Evolutionary conservation across 768 basidiomycete species (phyloP).

Genomic region (Naematelia aurantialba): DNA sequence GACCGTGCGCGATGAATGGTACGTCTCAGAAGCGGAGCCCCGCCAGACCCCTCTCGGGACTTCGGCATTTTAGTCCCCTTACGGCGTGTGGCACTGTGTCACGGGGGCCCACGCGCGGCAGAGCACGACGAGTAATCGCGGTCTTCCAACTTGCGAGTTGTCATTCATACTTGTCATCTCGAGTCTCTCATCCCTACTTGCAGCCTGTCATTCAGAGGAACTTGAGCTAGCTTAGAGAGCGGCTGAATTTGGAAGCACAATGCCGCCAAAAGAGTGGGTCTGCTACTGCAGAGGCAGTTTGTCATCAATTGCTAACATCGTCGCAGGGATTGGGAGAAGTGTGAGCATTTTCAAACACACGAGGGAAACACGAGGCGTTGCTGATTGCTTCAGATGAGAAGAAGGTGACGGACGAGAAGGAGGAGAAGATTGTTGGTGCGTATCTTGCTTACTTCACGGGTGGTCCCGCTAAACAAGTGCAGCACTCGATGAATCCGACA

Average conservation of each 20-base stretch:
- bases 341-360: conserved; percentile 54
- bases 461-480: conserved; percentile 16
- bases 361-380: conserved; percentile 10
- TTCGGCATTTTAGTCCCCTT: background rate
- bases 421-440: conserved; percentile 86
- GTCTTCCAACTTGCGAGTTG: background rate
- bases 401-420: conserved; percentile 73
- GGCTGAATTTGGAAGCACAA: conserved; percentile 40
- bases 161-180: too few species aligned
- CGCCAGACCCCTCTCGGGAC: background rate
- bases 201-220: too few species aligned
- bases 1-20: too few species aligned
- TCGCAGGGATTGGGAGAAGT: conserved; percentile 95
- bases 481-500: conserved; percentile 97
- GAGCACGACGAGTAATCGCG: background rate
- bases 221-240: background rate
- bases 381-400: conserved; percentile 63
- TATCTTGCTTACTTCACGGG: conserved; percentile 11
- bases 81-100: background rate
- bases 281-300: background rate
- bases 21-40: background rate
- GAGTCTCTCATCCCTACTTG: too few species aligned
- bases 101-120: background rate
- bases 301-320: conserved; percentile 14
- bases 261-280: conserved; percentile 94